Evolutionary conservation across 108 stramenopile genomes (phyloP), one percentile per base, ranked within the genome.

Genomic region (Skeletonema tropicum): DNA sequence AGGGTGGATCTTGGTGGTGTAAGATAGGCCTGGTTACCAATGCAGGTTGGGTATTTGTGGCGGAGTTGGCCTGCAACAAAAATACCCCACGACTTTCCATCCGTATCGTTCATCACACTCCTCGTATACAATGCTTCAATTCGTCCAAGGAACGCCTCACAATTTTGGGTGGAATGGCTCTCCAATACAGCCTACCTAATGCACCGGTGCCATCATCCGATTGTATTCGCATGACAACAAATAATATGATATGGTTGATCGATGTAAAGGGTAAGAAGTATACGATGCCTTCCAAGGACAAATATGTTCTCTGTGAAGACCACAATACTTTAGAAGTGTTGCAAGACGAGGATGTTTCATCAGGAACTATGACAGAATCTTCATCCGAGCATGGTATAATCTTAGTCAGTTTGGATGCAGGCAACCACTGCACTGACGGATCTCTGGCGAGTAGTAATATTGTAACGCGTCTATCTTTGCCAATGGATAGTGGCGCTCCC

Each of bases 91-190:
- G 11, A 1, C 26, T 76, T 46, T 49, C 52, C 39, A 35, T 83
- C 30, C 71, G 64, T 2, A 78, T 83, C 33, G 35, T 74, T 46
- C 77, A 78, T 46, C 45, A 29, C 41, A 83, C 82, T n/a, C 73
- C 82, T 52, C 76, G 73, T 15, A 71, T 79, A 25, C 72, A 78
- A 8, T 83, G 82, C 62, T 79, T 78, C 55, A 83, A 83, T 64
- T 83, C 77, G 3, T 63, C 57, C 3, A 68, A 74, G 45, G 77
- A 78, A 59, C 38, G 49, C 10, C 23, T 83, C 5, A 62, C 74
- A 25, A 64, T 46, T 30, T 38, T 83, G 23, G 82, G 82, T 7
- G 82, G 77, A 15, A 74, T 78, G 77, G 82, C 82, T 39, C 68
- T 83, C 17, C 67, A 77, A 45, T 78, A 32, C 57, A 83, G 82